Base-by-base conservation (phyloP, 2,329 filamentous ascomycete species). In the Didymella pinodella region DNA sequence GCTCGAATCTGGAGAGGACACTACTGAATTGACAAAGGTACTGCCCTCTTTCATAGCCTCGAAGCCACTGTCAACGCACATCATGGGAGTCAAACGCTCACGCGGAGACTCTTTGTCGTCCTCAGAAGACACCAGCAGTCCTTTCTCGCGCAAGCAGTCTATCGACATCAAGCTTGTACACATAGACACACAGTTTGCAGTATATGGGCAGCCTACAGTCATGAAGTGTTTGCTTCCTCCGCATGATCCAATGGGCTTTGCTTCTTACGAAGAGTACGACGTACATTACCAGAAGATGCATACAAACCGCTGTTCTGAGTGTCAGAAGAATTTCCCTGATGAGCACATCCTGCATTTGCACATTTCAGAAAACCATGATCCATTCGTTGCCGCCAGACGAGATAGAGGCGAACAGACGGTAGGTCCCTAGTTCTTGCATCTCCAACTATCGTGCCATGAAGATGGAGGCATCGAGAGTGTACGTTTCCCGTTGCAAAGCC, bases 361-460 rank as follows among this genome's bases (percentile, higher is more conserved):
- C 74, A 93, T 97, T 65, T 88, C 93, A 66, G 95, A 98, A 77
- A 91, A 89, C 65, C 95, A 98, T 77, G 93, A 99, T 78, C 86
- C 92, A 7, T 84, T 98, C 60, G 83, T 86, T 38, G 88, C 86
- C 48, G 85, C 91, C 11, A 86, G 83, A 71, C 86, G 88, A 66
- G 92, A 92, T 51, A 86, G 87, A 67, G 95, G 93, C 43, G 93
- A 97, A 73, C 93, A 92, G 71, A 97, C 90, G 34, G 91, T 94
- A 80, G 76, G 86, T 81, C 26, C 40, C 40, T 61, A 26, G 46
- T 47, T 46, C 47, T 43, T 45, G 45, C 26, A 7, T n/a, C 28
- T 20, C n/a, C 52, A 4, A 28, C 1, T 5, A 31, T 12, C 5
- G 4, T 14, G 44, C 18, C 32, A 8, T 8, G 25, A 7, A 2